These are phyloP conservation scores for Sphaerobolus stellatus DNA, from an alignment of 1,284 basidiomycete genomes.

Conservation along the genomic window DNA sequence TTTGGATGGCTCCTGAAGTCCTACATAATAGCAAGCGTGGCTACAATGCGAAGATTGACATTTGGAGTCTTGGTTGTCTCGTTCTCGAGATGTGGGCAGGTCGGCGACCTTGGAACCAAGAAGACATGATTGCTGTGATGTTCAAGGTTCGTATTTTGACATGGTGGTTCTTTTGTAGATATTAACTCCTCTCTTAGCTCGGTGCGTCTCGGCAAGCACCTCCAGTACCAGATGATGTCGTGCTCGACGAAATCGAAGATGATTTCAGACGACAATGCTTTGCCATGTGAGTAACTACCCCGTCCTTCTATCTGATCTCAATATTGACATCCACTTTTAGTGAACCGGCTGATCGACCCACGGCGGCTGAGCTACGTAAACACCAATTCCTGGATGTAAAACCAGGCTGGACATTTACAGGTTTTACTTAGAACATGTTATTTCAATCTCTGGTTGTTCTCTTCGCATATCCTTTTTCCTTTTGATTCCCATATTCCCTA, in stretches of 20 bases:
- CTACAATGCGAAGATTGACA: slow-evolving; percentile 96
- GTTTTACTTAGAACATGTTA: slow-evolving; percentile 39
- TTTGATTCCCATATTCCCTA: neutral
- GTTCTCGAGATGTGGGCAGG: slow-evolving; percentile 99
- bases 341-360: slow-evolving; percentile 85
- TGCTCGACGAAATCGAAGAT: slow-evolving; percentile 71
- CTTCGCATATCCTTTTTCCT: neutral
- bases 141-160: slow-evolving; percentile 65
- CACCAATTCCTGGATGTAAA: slow-evolving; percentile 84
- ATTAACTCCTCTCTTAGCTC: slow-evolving; percentile 47
- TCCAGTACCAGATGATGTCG: slow-evolving; percentile 83
- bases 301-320: slow-evolving; percentile 2
- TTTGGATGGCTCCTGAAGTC: slow-evolving; percentile 99
- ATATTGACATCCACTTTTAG: slow-evolving; percentile 38
- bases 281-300: slow-evolving; percentile 62
- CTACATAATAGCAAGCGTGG: slow-evolving; percentile 78
- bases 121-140: slow-evolving; percentile 91
- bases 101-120: slow-evolving; percentile 87
- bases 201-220: slow-evolving; percentile 83
- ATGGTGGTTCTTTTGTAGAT: slow-evolving; percentile 1
- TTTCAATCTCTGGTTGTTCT: neutral
- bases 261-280: slow-evolving; percentile 92
- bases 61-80: slow-evolving; percentile 98
- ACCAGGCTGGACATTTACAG: slow-evolving; percentile 75
- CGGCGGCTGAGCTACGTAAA: slow-evolving; percentile 75